Percentiles rank a stretch among this genome's conserved stretches.
Evolutionary conservation across 176 grass and related monocot species (phyloP).

Genomic region (Bolboschoenus planiculmis): DNA sequence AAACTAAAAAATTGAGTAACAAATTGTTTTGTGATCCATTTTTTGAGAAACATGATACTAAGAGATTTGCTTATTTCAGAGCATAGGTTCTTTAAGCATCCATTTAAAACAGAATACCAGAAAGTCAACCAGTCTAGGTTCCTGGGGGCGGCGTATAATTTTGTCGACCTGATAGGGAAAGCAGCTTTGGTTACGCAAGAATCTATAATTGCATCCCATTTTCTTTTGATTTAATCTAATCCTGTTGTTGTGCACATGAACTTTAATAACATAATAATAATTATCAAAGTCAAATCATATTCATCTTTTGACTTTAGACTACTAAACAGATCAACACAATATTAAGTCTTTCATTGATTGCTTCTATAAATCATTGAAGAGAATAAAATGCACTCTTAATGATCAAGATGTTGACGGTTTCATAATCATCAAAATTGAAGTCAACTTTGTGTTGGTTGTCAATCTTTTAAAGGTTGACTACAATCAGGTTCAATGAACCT

Average conservation of each 20-base stretch:
- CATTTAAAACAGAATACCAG: not conserved
- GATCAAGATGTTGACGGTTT: conserved; percentile 2
- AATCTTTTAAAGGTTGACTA: not conserved
- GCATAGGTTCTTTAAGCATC: conserved; percentile 1
- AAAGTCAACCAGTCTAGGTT: not conserved
- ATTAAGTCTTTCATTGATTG: not conserved
- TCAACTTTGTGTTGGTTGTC: conserved; percentile 6
- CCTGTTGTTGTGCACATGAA: not conserved
- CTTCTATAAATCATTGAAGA: not conserved
- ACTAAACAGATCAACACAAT: not conserved
- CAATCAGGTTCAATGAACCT: conserved; percentile 15
- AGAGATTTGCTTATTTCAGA: not conserved
- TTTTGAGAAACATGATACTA: no score
- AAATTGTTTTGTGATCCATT: no score
- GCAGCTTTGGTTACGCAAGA: not conserved
- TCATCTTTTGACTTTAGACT: conserved; percentile 15
- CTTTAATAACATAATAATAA: not conserved
- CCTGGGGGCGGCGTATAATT: not conserved
- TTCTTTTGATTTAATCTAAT: not conserved
- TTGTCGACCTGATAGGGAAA: not conserved
- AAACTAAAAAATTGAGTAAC: no score
- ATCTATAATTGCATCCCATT: not conserved
- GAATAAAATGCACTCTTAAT: not conserved
- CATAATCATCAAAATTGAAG: conserved; percentile 3
- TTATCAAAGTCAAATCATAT: conserved; percentile 10